Evolutionary conservation across 2,329 filamentous ascomycete genomes (phyloP).

Genomic region (Atkinsonella texensis): DNA sequence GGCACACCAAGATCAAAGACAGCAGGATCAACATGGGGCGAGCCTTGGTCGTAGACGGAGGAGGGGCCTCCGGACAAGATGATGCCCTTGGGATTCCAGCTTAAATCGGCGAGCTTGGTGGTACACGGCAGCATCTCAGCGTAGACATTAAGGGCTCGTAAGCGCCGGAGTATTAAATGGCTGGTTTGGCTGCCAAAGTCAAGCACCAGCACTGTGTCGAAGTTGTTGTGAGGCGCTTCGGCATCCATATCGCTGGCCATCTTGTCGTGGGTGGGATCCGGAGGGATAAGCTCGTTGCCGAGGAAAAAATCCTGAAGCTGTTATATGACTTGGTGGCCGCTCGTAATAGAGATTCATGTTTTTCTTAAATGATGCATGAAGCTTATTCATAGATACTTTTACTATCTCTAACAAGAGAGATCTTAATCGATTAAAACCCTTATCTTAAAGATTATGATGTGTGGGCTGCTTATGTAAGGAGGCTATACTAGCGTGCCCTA

Average conservation of each 20-base stretch:
- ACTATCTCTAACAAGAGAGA: no score
- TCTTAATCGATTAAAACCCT: no score
- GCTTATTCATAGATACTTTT: no score
- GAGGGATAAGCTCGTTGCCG: no score
- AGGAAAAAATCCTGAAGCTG: no score
- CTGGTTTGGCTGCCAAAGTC: constrained; percentile 50
- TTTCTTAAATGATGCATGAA: no score
- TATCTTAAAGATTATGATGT: no score
- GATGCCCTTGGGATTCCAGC: constrained; percentile 73
- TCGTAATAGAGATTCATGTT: neutral
- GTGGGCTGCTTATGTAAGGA: no score
- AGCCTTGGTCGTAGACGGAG: constrained; percentile 72
- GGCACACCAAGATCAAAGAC: constrained; percentile 18
- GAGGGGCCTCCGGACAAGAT: constrained; percentile 44
- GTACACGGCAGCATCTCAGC: constrained; percentile 82
- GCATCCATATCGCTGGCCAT: constrained; percentile 4
- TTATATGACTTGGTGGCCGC: no score
- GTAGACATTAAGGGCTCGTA: constrained; percentile 49
- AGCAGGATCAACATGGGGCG: constrained; percentile 61
- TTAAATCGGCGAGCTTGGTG: constrained; percentile 62
- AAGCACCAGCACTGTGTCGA: constrained; percentile 51
- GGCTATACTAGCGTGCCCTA: no score
- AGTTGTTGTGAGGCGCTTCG: constrained; percentile 9
- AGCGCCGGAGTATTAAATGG: constrained; percentile 60
- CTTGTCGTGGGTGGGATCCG: neutral